Percentiles rank a stretch among this genome's conserved stretches.
These are phyloP conservation scores for Wickerhamomyces sp. DNA, from an alignment of 1,139 yeast species.

Conservation along the genomic window DNA sequence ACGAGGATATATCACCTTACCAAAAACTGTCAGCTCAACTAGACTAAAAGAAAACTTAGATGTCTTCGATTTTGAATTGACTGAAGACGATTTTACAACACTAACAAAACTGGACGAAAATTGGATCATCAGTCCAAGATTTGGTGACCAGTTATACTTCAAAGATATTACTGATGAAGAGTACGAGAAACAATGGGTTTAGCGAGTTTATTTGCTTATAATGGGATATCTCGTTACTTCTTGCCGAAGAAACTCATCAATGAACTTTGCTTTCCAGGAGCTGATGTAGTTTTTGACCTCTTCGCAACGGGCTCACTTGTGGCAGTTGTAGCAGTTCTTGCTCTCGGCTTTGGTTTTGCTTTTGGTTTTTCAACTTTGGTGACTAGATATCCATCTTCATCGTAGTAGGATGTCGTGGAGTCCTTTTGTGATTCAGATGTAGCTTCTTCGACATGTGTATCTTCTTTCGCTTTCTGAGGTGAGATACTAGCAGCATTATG, in stretches of 20 bases:
- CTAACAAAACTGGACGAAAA: constrained; percentile 18
- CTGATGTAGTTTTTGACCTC: constrained; percentile 11
- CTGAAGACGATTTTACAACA: constrained; percentile 26
- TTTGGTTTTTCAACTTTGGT: constrained; percentile 17
- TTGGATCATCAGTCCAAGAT: constrained; percentile 6
- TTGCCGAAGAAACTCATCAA: constrained; percentile 23
- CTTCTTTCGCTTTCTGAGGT: not conserved
- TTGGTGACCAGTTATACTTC: constrained; percentile 6
- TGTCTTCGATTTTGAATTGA: constrained; percentile 44
- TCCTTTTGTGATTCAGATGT: not conserved
- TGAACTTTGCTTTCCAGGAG: constrained; percentile 18
- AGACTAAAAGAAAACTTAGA: constrained; percentile 44
- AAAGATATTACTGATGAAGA: constrained; percentile 7
- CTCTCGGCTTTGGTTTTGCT: constrained; percentile 9
- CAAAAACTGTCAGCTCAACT: constrained; percentile 51
- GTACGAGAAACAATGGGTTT: constrained; percentile 1
- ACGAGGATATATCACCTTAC: constrained; percentile 64
- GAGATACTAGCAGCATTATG: not conserved
- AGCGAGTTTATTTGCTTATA: not conserved
- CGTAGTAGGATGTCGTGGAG: constrained; percentile 17
- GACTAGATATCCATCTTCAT: constrained; percentile 27
- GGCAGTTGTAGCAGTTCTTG: constrained; percentile 2
- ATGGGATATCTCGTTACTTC: constrained; percentile 7
- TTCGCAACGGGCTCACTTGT: constrained; percentile 5
- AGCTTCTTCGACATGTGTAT: constrained; percentile 1